These are phyloP conservation scores for Hymenoscyphus fructigenus DNA, from an alignment of 2,329 filamentous ascomycete genomes.

Conservation along the genomic window DNA sequence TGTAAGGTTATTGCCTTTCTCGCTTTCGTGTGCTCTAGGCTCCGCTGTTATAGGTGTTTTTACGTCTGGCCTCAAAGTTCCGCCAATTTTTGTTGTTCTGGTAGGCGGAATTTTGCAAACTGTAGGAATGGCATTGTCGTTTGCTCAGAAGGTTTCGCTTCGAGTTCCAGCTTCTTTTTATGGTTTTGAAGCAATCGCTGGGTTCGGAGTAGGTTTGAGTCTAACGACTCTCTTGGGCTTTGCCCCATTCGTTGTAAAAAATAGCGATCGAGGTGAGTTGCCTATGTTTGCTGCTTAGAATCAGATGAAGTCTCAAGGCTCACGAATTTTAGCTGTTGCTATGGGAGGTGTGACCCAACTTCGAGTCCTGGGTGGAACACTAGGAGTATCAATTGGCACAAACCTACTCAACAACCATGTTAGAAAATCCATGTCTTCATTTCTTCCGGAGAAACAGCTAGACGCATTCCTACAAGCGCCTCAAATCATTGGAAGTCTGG, in stretches of 20 bases:
- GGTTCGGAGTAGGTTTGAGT: slow-evolving; percentile 54
- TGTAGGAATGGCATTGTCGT: slow-evolving; percentile 16
- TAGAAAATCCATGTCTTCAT: not conserved
- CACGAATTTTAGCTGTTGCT: not conserved
- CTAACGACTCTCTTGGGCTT: slow-evolving; percentile 53
- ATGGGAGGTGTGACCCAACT: not conserved
- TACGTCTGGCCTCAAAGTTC: slow-evolving; percentile 9
- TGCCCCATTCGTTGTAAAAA: slow-evolving; percentile 42
- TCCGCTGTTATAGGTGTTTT: too few species aligned
- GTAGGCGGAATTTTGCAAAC: slow-evolving; percentile 14
- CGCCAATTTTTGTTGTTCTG: slow-evolving; percentile 16
- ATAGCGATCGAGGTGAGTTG: too few species aligned
- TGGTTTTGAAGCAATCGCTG: slow-evolving; percentile 55
- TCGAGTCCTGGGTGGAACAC: not conserved
- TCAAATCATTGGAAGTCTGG: not conserved
- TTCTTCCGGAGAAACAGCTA: not conserved
- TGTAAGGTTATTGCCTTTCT: slow-evolving; percentile 1
- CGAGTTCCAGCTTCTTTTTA: slow-evolving; percentile 37
- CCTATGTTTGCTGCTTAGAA: too few species aligned
- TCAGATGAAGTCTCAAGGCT: too few species aligned
- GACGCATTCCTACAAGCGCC: not conserved
- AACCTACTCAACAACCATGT: not conserved
- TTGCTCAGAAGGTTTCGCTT: slow-evolving; percentile 6
- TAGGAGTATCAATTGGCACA: not conserved
- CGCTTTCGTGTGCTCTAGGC: not conserved